phyloP scores from a whole-genome alignment of 192 early-diverging fungal species.

The Funneliformis mosseae region DNA sequence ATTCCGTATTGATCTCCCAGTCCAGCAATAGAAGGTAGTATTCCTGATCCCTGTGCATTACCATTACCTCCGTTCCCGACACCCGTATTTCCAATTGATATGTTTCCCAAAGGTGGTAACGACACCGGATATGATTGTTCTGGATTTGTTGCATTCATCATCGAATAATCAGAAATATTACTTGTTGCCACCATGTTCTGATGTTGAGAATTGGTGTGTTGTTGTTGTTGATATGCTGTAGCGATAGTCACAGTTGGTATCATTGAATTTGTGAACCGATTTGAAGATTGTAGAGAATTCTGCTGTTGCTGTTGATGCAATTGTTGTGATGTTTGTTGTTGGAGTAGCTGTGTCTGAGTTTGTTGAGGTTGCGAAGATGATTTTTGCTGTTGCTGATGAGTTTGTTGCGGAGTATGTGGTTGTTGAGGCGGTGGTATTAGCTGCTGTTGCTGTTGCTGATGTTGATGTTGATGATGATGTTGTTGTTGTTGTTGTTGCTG shows the following conservation, averaged over 20 bases:
- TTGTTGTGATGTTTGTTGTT: constrained; percentile 3
- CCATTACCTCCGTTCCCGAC: neutral
- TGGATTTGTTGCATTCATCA: neutral
- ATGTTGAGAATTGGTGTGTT: neutral
- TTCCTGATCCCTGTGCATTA: neutral
- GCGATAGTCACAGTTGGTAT: neutral
- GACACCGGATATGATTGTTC: constrained; percentile 20
- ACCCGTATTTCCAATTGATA: neutral
- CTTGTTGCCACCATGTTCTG: neutral
- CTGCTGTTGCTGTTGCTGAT: neutral
- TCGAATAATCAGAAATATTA: constrained; percentile 9
- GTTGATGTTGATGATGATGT: neutral
- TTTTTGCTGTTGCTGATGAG: constrained; percentile 1
- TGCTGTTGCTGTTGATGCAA: constrained; percentile 16
- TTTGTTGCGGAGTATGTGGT: neutral
- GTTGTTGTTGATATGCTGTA: constrained; percentile 15
- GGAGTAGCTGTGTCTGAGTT: neutral
- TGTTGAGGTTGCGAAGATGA: constrained; percentile 8
- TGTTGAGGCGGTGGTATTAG: neutral
- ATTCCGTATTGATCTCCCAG: constrained; percentile 6
- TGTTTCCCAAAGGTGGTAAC: constrained; percentile 7
- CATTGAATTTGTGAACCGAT: neutral
- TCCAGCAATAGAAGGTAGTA: neutral
- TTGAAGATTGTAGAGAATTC: neutral
- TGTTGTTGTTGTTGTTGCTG: constrained; percentile 8